phyloP scores from a whole-genome alignment of 257 asterid genomes.

The Echites panduratus region DNA sequence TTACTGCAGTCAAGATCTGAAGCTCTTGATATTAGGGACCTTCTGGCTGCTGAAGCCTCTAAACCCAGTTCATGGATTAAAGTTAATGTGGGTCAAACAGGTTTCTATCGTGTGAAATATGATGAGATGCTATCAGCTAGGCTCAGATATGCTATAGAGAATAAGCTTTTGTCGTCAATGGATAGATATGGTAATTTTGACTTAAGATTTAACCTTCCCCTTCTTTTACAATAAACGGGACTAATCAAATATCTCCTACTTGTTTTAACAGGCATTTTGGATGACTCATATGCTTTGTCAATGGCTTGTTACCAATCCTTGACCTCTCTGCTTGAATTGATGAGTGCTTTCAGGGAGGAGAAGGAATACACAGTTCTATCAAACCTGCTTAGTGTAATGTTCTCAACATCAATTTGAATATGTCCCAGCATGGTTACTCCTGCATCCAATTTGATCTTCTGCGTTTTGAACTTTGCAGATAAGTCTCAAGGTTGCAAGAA shows the following conservation, averaged over 20 bases:
- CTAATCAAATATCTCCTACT: slow-evolving; percentile 18
- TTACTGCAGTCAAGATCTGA: slow-evolving; percentile 64
- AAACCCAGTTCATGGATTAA: slow-evolving; percentile 65
- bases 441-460: slow-evolving; percentile 9
- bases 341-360: slow-evolving; percentile 85
- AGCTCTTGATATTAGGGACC: slow-evolving; percentile 52
- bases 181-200: slow-evolving; percentile 65
- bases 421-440: slow-evolving; percentile 3
- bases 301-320: slow-evolving; percentile 77
- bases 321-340: slow-evolving; percentile 75
- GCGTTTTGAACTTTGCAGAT: slow-evolving; percentile 42
- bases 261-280: slow-evolving; percentile 73
- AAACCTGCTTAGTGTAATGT: slow-evolving; percentile 65
- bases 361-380: slow-evolving; percentile 69
- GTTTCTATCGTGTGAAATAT: slow-evolving; percentile 83
- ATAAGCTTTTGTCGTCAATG: slow-evolving; percentile 54
- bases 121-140: slow-evolving; percentile 75
- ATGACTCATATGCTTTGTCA: slow-evolving; percentile 73
- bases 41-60: slow-evolving; percentile 40
- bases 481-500: slow-evolving; percentile 51
- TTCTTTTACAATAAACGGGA: slow-evolving; percentile 2
- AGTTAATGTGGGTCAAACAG: slow-evolving; percentile 76
- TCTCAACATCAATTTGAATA: slow-evolving; percentile 17
- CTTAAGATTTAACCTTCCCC: slow-evolving; percentile 5
- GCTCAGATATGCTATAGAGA: slow-evolving; percentile 79